Base-by-base conservation (phyloP, 2,329 filamentous ascomycete genomes). In the Scolecobasidium constrictum region DNA sequence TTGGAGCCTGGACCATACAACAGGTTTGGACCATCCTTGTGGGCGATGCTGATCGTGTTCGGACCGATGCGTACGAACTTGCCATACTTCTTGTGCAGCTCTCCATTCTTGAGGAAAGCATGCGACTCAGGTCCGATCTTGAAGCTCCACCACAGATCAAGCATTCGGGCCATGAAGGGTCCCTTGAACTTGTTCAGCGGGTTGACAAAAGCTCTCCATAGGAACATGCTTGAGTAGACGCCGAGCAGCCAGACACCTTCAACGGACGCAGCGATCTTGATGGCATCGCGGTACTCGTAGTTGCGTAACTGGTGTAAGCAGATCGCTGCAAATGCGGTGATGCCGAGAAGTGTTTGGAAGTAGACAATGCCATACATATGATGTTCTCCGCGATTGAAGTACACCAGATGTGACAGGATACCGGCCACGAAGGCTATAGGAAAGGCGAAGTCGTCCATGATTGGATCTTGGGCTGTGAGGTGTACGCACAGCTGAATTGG, bases 61-160 rank as follows among this genome's bases (percentile, higher is more conserved):
- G 70, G 68, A 4, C 59, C 60, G 36, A 71, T 54, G 5, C 70
- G 64, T 5, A 73, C 67, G 1, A 72, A 59, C 1, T 58, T 57
- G 3, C 69, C 69, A 47, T 68, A 67, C 33, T 53, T 48, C 5
- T 45, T 26, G 17, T 43, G 39, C 9, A 43, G 20, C 4, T 46
- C 46, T 4, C 50, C 33, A 11, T 61, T 20, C 19, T 55, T 44
- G 34, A 52, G 42, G 39, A 57, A 54, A 11, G 47, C 50, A 39
- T 63, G 52, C 7, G 49, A 36, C 13, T 19, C 19, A 12, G 3
- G 26, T 13, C 19, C 42, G n/a, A 31, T 40, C 4, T 34, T 16
- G 17, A 2, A 9, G 3, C 19, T 19, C 19, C 22, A 26, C 43
- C 43, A 64, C 15, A 35, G 20, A 17, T 26, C 28, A 5, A 43